Evolutionary conservation across 345 rosid species (phyloP).

Genomic region (Boechera stricta): DNA sequence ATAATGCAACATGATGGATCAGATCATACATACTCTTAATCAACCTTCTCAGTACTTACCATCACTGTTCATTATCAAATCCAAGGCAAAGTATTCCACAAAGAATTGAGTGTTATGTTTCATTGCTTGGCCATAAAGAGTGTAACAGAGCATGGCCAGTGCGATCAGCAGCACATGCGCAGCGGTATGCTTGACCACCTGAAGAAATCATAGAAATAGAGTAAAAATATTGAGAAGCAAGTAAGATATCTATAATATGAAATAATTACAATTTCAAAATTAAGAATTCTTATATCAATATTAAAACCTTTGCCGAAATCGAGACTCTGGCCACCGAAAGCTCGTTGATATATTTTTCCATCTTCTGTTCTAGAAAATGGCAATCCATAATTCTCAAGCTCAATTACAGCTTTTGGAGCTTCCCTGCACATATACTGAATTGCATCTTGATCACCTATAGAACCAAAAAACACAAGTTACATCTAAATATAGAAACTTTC

Average conservation of each 20-base stretch:
- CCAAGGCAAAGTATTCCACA: conserved; percentile 96
- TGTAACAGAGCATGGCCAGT: conserved; percentile 96
- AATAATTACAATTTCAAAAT: neutral
- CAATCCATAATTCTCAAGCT: conserved; percentile 92
- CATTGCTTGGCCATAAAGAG: conserved; percentile 99
- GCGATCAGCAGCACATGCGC: conserved; percentile 98
- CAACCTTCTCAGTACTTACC: conserved; percentile 51
- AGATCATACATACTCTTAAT: neutral
- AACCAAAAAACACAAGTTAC: conserved; percentile 9
- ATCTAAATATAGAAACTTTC: neutral
- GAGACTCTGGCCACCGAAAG: conserved; percentile 99
- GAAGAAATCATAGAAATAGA: conserved; percentile 24
- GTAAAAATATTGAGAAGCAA: conserved; percentile 30
- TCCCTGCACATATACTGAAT: conserved; percentile 98
- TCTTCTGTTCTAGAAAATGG: conserved; percentile 97
- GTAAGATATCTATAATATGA: too few relatives aligned
- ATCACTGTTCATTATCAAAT: conserved; percentile 74
- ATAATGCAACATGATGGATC: neutral
- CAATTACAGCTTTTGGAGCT: conserved; percentile 98
- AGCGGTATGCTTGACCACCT: conserved; percentile 99
- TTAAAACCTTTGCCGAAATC: conserved; percentile 83
- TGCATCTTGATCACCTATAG: conserved; percentile 96
- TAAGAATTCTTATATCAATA: neutral
- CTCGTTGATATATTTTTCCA: conserved; percentile 97
- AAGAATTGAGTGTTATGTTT: conserved; percentile 94